Percentiles rank a stretch among this genome's conserved stretches.
phyloP scores from a whole-genome alignment of 148 eudicot species.

The Vaccinium darrowii region DNA sequence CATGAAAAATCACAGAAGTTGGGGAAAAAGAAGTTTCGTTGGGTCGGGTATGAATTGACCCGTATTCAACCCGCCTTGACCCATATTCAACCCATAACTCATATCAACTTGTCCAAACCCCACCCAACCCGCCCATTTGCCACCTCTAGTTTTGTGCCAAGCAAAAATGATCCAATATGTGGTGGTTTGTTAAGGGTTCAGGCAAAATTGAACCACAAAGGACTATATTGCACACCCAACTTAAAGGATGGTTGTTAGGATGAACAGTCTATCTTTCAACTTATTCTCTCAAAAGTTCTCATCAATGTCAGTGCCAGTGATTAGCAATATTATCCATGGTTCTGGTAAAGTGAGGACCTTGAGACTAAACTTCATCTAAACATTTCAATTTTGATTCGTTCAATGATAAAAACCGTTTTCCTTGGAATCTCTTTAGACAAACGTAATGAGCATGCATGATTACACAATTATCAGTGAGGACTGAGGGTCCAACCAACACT shows the following conservation, averaged over 20 bases:
- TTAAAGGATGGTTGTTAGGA: neutral
- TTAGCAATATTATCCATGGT: neutral
- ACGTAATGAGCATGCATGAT: neutral
- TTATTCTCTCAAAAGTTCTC: neutral
- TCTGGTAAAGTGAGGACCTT: neutral
- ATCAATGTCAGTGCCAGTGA: neutral
- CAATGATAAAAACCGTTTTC: neutral
- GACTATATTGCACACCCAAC: neutral
- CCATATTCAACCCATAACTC: too few relatives aligned
- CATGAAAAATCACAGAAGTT: too few relatives aligned
- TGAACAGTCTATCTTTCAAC: neutral
- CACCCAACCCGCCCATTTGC: too few relatives aligned
- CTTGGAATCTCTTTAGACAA: neutral
- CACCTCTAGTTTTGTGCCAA: neutral
- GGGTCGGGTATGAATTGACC: too few relatives aligned
- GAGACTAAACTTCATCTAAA: neutral
- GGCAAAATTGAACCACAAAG: neutral
- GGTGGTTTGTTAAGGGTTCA: neutral
- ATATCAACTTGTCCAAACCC: too few relatives aligned
- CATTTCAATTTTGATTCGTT: neutral
- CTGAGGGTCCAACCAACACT: neutral
- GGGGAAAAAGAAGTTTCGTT: too few relatives aligned
- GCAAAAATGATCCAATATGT: neutral
- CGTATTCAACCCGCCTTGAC: too few relatives aligned
- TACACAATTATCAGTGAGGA: neutral